A percentile compares a stretch with the other conserved stretches of the same genome.
Evolutionary conservation across 768 basidiomycete species (phyloP).

Genomic region (Hemileccinum rubropunctum): DNA sequence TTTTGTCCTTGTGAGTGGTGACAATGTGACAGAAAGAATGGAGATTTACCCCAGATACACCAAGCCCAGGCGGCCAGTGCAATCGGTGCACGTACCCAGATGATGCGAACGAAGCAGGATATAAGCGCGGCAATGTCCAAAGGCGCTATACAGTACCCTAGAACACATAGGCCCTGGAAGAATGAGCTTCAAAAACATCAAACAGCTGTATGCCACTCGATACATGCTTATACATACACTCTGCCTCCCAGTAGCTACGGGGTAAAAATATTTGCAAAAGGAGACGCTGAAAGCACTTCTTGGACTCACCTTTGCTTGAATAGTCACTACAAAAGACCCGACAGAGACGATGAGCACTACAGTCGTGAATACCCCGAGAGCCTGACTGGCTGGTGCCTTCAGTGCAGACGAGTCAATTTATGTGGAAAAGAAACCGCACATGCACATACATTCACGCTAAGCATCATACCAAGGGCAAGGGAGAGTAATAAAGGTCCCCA

Average conservation of each 20-base stretch:
- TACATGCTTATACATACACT: constrained; percentile 53
- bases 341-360: constrained; percentile 92
- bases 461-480: constrained; percentile 75
- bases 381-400: constrained; percentile 80
- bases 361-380: constrained; percentile 86
- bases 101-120: constrained; percentile 77
- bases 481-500: constrained; percentile 94
- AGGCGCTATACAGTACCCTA: constrained; percentile 95
- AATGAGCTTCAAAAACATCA: constrained; percentile 60
- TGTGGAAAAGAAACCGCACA: background rate
- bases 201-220: background rate
- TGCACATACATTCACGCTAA: constrained; percentile 72
- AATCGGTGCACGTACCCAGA: constrained; percentile 86
- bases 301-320: constrained; percentile 84
- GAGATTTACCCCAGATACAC: constrained; percentile 88
- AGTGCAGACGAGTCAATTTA: background rate
- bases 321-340: constrained; percentile 86
- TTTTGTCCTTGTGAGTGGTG: constrained; percentile 1
- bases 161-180: constrained; percentile 92
- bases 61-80: constrained; percentile 89
- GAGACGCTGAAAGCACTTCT: background rate
- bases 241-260: constrained; percentile 72
- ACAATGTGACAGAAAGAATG: background rate
- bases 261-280: background rate
- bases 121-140: constrained; percentile 88